A percentile compares a stretch with the other conserved stretches of the same genome.
Evolutionary conservation across 345 rosid genomes (phyloP).

Genomic region (Ceriops decandra): DNA sequence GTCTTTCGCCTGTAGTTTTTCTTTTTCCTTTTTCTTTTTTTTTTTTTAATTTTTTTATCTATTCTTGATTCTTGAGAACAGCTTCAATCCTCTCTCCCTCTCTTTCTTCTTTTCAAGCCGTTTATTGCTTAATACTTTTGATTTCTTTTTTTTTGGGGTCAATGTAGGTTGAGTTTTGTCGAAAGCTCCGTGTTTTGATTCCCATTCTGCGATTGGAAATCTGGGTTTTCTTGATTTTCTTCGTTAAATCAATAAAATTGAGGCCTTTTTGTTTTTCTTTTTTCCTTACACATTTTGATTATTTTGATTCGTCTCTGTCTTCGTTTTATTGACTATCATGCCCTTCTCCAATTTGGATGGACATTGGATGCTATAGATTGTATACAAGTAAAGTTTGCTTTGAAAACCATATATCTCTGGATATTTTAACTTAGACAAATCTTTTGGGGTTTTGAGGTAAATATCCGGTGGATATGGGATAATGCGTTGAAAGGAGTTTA

Average conservation of each 20-base stretch:
- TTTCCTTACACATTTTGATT: not conserved
- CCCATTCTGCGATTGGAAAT: not conserved
- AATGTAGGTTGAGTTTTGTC: constrained; percentile 24
- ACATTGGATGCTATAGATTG: not conserved
- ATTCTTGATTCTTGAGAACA: not conserved
- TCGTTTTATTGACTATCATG: not conserved
- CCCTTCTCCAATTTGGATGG: not conserved
- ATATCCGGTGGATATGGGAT: not conserved
- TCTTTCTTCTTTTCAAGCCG: not conserved
- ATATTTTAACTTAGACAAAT: constrained; percentile 23
- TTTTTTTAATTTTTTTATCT: not conserved
- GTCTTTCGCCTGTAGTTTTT: not conserved
- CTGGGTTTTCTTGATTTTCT: not conserved
- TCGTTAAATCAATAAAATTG: not conserved
- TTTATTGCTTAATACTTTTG: not conserved
- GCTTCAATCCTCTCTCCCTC: not conserved
- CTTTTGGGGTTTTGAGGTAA: constrained; percentile 14
- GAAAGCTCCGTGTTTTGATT: constrained; percentile 22
- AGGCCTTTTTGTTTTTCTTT: not conserved
- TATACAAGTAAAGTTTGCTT: not conserved
- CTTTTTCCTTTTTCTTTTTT: not conserved
- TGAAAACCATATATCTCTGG: not conserved
- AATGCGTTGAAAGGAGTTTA: not conserved
- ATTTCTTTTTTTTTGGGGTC: constrained; percentile 24
- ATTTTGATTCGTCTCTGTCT: not conserved